Evolutionary conservation across 441 rosid species (phyloP).

Genomic region (Erysimum pusillum): DNA sequence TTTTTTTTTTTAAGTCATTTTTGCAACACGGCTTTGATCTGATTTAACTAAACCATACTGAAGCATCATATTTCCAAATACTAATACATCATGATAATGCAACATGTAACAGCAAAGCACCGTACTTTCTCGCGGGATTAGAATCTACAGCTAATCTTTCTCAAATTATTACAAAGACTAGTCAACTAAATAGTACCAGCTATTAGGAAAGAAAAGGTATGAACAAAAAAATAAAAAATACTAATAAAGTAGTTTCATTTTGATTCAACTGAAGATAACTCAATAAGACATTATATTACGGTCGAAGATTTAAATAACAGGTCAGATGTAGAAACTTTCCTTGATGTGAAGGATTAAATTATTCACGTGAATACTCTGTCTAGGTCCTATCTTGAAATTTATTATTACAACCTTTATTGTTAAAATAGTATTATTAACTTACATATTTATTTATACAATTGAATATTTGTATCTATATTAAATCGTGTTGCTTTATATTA

Average conservation of each 20-base stretch:
- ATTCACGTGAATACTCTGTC: conserved; percentile 41
- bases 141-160: conserved; percentile 31
- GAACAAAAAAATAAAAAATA: not conserved
- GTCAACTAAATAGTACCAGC: conserved; percentile 17
- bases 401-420: not conserved
- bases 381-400: conserved; percentile 26
- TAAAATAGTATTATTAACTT: too few relatives aligned
- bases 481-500: conserved; percentile 13
- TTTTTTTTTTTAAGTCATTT: not conserved
- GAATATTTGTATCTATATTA: not conserved
- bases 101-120: conserved; percentile 37
- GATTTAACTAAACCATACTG: conserved; percentile 21
- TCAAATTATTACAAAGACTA: not conserved
- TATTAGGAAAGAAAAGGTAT: conserved; percentile 18
- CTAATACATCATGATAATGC: not conserved
- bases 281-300: too few relatives aligned
- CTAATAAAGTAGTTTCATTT: not conserved
- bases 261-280: not conserved
- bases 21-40: not conserved
- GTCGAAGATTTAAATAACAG: conserved; percentile 14
- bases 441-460: not conserved
- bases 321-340: conserved; percentile 26
- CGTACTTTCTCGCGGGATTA: conserved; percentile 33
- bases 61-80: not conserved
- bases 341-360: conserved; percentile 14